Evolutionary conservation across 352 stramenopile genomes (phyloP).

Genomic region (Phytophthora quininea): DNA sequence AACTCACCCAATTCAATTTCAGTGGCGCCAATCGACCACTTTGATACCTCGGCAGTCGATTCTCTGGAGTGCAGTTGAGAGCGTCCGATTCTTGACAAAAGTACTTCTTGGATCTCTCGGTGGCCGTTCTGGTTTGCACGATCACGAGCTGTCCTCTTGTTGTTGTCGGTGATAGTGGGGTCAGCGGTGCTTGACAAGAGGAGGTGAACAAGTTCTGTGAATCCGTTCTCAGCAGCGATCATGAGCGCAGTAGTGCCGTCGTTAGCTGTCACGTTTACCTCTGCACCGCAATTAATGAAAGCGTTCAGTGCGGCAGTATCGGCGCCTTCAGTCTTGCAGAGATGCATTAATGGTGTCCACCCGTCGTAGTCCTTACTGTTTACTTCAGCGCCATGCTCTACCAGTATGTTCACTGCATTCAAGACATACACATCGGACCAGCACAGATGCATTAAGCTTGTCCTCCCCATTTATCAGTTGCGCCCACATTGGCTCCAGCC

Average conservation of each 20-base stretch:
- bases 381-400: background rate
- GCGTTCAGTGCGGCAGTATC: background rate
- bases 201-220: background rate
- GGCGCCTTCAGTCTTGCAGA: background rate
- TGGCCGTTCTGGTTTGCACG: background rate
- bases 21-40: background rate
- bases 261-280: background rate
- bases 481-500: background rate
- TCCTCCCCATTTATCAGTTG: background rate
- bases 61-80: background rate
- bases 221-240: background rate
- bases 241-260: background rate
- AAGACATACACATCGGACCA: background rate
- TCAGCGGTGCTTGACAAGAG: background rate
- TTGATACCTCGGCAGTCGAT: background rate
- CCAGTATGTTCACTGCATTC: background rate
- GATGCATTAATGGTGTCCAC: background rate
- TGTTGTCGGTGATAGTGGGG: background rate
- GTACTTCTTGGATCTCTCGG: background rate
- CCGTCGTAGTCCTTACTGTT: background rate
- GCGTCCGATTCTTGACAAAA: background rate
- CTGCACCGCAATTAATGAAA: background rate
- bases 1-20: background rate
- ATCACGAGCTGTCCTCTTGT: background rate
- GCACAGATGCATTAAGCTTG: background rate